Conservation (phyloP, 1,284 basidiomycete genomes). For the Ustilago bromivora region DNA sequence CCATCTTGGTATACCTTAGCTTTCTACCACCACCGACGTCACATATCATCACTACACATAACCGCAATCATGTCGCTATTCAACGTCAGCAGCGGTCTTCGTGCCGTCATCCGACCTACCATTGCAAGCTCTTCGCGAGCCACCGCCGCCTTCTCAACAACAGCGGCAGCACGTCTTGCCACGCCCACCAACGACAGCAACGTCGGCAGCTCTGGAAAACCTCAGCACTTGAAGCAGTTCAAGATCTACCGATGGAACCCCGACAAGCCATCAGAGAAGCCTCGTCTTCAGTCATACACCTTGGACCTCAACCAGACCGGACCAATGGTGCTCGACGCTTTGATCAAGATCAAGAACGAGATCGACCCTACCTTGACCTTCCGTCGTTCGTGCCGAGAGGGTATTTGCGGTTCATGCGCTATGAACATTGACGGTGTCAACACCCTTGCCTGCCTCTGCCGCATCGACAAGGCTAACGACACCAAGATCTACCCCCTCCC, state of each 20-base stretch:
- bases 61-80: constrained; percentile 41
- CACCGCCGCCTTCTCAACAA: constrained; percentile 57
- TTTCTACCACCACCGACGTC: constrained; percentile 8
- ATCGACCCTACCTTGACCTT: constrained; percentile 95
- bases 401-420: constrained; percentile 97
- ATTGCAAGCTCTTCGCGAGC: constrained; percentile 35
- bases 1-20: neutral
- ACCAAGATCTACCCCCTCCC: constrained; percentile 98
- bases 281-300: constrained; percentile 88
- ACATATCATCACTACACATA: neutral
- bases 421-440: constrained; percentile 98
- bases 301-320: constrained; percentile 95
- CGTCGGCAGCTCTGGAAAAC: constrained; percentile 49
- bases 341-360: constrained; percentile 99
- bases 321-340: constrained; percentile 90
- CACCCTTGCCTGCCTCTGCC: constrained; percentile 96
- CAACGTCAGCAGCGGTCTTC: constrained; percentile 41
- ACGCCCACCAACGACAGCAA: constrained; percentile 60
- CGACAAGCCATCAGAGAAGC: constrained; percentile 92
- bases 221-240: constrained; percentile 65
- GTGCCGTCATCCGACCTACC: constrained; percentile 41
- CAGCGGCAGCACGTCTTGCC: constrained; percentile 59
- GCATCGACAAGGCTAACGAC: constrained; percentile 81
- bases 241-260: constrained; percentile 77
- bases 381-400: constrained; percentile 95